Percentiles rank a stretch among this genome's conserved stretches.
Conservation (phyloP, 1,284 basidiomycete species). For the Malassezia pachydermatis region DNA sequence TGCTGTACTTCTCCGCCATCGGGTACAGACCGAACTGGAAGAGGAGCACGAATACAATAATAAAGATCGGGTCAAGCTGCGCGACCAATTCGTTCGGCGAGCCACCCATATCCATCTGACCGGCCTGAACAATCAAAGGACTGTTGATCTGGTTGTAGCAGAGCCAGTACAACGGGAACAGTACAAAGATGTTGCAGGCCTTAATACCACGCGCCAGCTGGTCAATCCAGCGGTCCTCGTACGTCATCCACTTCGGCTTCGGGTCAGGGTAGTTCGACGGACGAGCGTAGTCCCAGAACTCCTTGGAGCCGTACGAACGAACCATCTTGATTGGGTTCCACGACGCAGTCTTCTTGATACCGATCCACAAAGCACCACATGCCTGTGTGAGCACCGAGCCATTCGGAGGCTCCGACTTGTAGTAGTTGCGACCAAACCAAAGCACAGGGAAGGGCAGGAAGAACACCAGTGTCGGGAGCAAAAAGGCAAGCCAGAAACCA, state of each 20-base stretch:
- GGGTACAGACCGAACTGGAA: slow-evolving; percentile 60
- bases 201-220: slow-evolving; percentile 71
- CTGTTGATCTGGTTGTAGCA: slow-evolving; percentile 54
- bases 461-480: slow-evolving; percentile 51
- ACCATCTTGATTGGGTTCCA: slow-evolving; percentile 42
- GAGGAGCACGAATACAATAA: slow-evolving; percentile 51
- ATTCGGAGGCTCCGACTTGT: slow-evolving; percentile 60
- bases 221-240: slow-evolving; percentile 59
- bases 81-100: slow-evolving; percentile 68
- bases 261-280: slow-evolving; percentile 51
- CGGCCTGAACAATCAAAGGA: slow-evolving; percentile 58
- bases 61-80: slow-evolving; percentile 63
- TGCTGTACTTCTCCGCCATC: slow-evolving; percentile 56
- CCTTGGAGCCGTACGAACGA: slow-evolving; percentile 51
- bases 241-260: slow-evolving; percentile 50
- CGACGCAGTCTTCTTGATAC: slow-evolving; percentile 45
- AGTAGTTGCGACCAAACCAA: slow-evolving; percentile 58
- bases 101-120: slow-evolving; percentile 56
- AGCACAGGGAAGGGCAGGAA: slow-evolving; percentile 59
- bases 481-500: slow-evolving; percentile 50
- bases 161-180: slow-evolving; percentile 55
- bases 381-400: slow-evolving; percentile 66
- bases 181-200: slow-evolving; percentile 71
- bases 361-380: slow-evolving; percentile 40
- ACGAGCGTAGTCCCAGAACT: slow-evolving; percentile 71